These are phyloP conservation scores for Candolleomyces eurysporus DNA, from an alignment of 768 basidiomycete genomes.

Conservation along the genomic window DNA sequence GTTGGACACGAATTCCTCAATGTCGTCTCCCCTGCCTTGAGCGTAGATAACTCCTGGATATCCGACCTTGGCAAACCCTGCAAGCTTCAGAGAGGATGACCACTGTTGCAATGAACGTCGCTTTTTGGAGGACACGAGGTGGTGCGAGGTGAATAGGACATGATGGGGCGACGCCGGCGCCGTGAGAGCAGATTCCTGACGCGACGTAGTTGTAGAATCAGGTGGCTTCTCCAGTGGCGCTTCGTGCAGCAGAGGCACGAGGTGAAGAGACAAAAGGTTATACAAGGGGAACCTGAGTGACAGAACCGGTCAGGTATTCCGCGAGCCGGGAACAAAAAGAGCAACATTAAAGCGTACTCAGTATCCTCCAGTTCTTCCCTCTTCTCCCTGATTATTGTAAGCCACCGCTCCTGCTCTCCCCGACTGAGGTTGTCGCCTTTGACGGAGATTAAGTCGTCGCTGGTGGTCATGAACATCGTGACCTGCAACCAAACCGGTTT, in stretches of 20 bases:
- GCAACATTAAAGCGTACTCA: conserved; percentile 26
- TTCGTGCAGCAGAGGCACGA: conserved; percentile 55
- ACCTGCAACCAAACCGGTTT: conserved; percentile 8
- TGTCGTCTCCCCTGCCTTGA: conserved; percentile 47
- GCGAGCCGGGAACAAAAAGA: conserved; percentile 1
- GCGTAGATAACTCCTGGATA: conserved; percentile 77
- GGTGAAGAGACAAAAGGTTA: conserved; percentile 54
- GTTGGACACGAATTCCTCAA: conserved; percentile 64
- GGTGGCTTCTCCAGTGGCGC: background rate
- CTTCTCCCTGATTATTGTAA: conserved; percentile 35
- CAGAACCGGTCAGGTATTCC: background rate
- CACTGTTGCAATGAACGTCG: conserved; percentile 55
- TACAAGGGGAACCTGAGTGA: conserved; percentile 56
- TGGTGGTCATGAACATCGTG: conserved; percentile 4
- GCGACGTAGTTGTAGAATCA: background rate
- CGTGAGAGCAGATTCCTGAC: conserved; percentile 4
- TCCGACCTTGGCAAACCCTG: conserved; percentile 73
- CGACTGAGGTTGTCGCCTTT: conserved; percentile 48
- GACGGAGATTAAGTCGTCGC: conserved; percentile 27
- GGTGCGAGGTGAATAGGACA: conserved; percentile 71
- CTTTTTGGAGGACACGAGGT: conserved; percentile 64
- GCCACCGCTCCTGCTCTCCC: conserved; percentile 50
- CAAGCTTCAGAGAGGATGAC: conserved; percentile 50
- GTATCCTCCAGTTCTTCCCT: conserved; percentile 32
- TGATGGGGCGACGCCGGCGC: conserved; percentile 37